phyloP scores from a whole-genome alignment of 768 basidiomycete genomes.

The Punctularia strigosozonata region DNA sequence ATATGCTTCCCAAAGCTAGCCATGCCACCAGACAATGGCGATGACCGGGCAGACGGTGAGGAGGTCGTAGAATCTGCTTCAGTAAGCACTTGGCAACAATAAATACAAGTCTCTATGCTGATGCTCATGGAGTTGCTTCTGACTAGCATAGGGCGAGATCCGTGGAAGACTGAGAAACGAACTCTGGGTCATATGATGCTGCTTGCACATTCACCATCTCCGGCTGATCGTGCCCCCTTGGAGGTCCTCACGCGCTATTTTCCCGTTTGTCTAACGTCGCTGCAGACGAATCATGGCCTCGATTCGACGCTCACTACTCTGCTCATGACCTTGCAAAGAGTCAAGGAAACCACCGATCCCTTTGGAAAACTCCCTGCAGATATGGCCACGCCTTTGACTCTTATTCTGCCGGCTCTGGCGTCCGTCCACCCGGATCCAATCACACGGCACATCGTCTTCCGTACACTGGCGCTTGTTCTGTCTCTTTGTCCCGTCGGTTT shows the following conservation, averaged over 20 bases:
- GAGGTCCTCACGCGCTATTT: conserved; percentile 17
- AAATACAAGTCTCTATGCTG: too few species aligned
- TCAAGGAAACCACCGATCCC: conserved; percentile 5
- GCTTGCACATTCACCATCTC: conserved; percentile 11
- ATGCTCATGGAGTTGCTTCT: too few species aligned
- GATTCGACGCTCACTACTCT: conserved; percentile 55
- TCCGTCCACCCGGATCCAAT: conserved; percentile 49
- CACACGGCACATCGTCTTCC: conserved; percentile 49
- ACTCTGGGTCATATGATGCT: conserved; percentile 14
- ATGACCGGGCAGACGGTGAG: too few species aligned
- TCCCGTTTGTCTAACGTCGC: conserved; percentile 32
- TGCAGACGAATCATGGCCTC: conserved; percentile 41
- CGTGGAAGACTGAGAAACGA: too few species aligned
- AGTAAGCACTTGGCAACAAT: too few species aligned
- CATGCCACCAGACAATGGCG: too few species aligned
- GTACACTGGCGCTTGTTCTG: conserved; percentile 43
- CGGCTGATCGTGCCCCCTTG: conserved; percentile 1
- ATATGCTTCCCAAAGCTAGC: too few species aligned
- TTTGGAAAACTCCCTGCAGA: conserved; percentile 26
- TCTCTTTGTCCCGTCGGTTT: conserved; percentile 32
- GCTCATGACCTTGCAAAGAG: conserved; percentile 20
- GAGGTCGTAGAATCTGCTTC: too few species aligned
- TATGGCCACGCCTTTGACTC: conserved; percentile 33
- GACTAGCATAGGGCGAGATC: too few species aligned
- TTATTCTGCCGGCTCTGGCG: conserved; percentile 41